A percentile compares a stretch with the other conserved stretches of the same genome.
Evolutionary conservation across 2,329 filamentous ascomycete species (phyloP).

Genomic region (Fusarium begoniae): DNA sequence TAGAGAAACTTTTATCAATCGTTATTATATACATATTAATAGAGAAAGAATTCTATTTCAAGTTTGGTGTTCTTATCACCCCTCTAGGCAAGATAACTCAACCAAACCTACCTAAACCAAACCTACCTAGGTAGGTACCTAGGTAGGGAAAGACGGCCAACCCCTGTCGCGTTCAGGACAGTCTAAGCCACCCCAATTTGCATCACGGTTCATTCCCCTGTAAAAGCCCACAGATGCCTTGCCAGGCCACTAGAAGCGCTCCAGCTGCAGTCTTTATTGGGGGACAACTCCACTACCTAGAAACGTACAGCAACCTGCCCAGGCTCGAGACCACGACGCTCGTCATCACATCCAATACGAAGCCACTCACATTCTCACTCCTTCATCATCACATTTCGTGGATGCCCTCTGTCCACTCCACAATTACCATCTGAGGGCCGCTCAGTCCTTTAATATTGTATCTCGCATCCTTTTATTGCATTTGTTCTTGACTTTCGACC

Average conservation of each 20-base stretch:
- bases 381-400: constrained; percentile 29
- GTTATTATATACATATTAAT: too few relatives aligned
- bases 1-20: too few relatives aligned
- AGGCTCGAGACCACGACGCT: constrained; percentile 6
- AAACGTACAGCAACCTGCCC: constrained; percentile 22
- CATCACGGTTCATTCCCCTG: constrained; percentile 21
- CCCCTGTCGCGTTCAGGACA: constrained; percentile 25
- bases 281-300: constrained; percentile 23
- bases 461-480: constrained; percentile 25
- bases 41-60: too few relatives aligned
- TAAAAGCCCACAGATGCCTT: constrained; percentile 12
- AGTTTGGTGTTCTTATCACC: too few relatives aligned
- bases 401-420: constrained; percentile 22
- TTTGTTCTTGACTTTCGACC: constrained; percentile 1
- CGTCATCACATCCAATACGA: constrained; percentile 29
- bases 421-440: constrained; percentile 22
- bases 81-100: background rate
- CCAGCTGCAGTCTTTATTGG: constrained; percentile 8
- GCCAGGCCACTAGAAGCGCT: constrained; percentile 17
- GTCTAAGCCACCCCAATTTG: constrained; percentile 37
- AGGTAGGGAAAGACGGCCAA: constrained; percentile 11
- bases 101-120: background rate
- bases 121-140: background rate
- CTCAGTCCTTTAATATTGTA: constrained; percentile 32
- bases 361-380: constrained; percentile 25